phyloP scores from a whole-genome alignment of 805 yeast genomes.

The Pichia cephalocereana region DNA sequence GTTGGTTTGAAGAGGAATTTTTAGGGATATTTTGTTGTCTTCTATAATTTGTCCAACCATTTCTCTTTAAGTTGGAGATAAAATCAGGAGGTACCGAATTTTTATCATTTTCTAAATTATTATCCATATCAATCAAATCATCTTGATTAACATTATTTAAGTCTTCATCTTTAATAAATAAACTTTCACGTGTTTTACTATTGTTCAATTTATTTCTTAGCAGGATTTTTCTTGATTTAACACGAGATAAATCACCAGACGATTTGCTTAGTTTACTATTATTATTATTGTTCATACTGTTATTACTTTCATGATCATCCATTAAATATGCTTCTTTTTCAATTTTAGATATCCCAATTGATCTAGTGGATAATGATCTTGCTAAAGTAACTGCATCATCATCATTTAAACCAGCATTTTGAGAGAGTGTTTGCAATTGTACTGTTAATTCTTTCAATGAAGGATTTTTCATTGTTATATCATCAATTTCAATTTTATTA shows the following conservation, averaged over 20 bases:
- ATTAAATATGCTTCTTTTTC: conserved; percentile 32
- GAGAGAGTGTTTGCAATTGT: conserved; percentile 67
- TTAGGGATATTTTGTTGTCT: conserved; percentile 4
- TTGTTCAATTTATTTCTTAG: conserved; percentile 2
- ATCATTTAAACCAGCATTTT: conserved; percentile 68
- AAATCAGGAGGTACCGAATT: not conserved
- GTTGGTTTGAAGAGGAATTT: not conserved
- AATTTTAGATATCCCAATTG: conserved; percentile 48
- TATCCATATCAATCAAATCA: conserved; percentile 1
- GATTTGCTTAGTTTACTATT: not conserved
- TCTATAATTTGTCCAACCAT: conserved; percentile 43
- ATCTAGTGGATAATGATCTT: conserved; percentile 63
- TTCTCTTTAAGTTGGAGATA: conserved; percentile 26
- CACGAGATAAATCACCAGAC: not conserved
- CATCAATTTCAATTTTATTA: not conserved
- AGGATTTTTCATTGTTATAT: conserved; percentile 29
- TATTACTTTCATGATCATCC: not conserved
- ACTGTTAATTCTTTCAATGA: conserved; percentile 63
- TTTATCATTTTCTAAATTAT: not conserved
- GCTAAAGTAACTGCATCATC: conserved; percentile 80
- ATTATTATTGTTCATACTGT: not conserved
- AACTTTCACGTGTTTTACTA: conserved; percentile 8
- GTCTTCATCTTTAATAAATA: conserved; percentile 8
- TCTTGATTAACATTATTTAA: conserved; percentile 3
- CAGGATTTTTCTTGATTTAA: not conserved